Evolutionary conservation across 164 flowering plant genomes (phyloP), one percentile per base, ranked within the genome.

Genomic region (Dillenia turbinata): DNA sequence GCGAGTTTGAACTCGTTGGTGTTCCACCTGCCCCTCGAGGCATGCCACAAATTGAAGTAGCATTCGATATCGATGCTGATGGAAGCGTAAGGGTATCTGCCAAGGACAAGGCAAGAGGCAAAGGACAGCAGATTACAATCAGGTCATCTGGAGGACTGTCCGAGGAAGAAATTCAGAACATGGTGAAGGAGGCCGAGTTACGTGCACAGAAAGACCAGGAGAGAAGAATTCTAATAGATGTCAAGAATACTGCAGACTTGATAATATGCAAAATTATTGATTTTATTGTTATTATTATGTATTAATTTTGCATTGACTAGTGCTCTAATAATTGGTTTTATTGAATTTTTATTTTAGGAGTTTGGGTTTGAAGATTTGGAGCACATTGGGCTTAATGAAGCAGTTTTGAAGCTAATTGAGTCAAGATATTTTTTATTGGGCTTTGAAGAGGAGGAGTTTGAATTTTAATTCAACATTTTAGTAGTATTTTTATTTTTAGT

Each of bases 21-120:
- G 69, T 82, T 55, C 86, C 83, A 49, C 83, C 83, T n/a, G 80
- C 86, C 9, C 83, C 86, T 6, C 73, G 86, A 57, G 83, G 86
- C 51, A 49, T 76, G 72, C 86, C 86, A 1, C 83, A 82, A 67
- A 79, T 79, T 44, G 86, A 82, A 66, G 86, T 82, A 49, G 71
- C 86, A 12, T 82, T 82, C 13, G 86, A 82, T 57, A 82, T 82
- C 14, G 86, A 82, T 74, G 83, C 86, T 64, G 79, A 79, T 64
- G 86, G 83, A 3, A 82, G 79, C 44, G 86, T 79, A 24, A 82
- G 78, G 0, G 86, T 82, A 0, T 82, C 81, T 49, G 83, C 86
- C 57, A 82, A 79, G 74, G 86, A 82, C 49, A 79, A 82, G 67
- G 63, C 80, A 9, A 78, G 82, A 2, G 71, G 60, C 2, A 79